Evolutionary conservation across 2,329 filamentous ascomycete species (phyloP).

Genomic region (Colletotrichum sp.): DNA sequence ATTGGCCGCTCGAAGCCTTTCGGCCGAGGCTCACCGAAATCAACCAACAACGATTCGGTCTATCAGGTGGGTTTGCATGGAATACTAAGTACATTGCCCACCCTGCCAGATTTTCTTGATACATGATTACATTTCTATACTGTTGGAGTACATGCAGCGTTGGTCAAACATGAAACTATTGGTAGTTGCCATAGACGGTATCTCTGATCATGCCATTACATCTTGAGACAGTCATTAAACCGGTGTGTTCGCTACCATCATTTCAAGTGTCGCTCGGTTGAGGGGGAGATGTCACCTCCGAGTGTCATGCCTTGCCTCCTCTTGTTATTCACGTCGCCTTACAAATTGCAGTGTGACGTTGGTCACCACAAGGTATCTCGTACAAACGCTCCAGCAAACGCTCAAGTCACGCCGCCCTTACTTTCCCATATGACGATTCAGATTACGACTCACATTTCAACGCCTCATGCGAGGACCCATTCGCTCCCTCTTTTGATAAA

Average conservation of each 20-base stretch:
- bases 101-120: not conserved
- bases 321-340: not conserved
- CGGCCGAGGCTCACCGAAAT: not conserved
- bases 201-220: not conserved
- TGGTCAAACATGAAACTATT: not conserved
- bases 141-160: not conserved
- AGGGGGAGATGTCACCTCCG: not conserved
- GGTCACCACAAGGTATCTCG: not conserved
- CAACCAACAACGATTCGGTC: not conserved
- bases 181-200: not conserved
- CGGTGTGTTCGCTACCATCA: not conserved
- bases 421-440: not conserved
- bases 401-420: not conserved
- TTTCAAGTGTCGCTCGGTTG: not conserved
- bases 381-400: not conserved
- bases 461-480: constrained; percentile 70
- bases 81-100: not conserved
- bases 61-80: not conserved
- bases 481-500: constrained; percentile 96
- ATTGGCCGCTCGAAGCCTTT: not conserved
- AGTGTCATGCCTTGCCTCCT: not conserved
- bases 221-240: not conserved
- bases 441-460: not conserved
- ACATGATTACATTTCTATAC: not conserved
- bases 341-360: not conserved